Evolutionary conservation across 208 protist genomes (phyloP).

Genomic region (Trypanosomatidae sp.): DNA sequence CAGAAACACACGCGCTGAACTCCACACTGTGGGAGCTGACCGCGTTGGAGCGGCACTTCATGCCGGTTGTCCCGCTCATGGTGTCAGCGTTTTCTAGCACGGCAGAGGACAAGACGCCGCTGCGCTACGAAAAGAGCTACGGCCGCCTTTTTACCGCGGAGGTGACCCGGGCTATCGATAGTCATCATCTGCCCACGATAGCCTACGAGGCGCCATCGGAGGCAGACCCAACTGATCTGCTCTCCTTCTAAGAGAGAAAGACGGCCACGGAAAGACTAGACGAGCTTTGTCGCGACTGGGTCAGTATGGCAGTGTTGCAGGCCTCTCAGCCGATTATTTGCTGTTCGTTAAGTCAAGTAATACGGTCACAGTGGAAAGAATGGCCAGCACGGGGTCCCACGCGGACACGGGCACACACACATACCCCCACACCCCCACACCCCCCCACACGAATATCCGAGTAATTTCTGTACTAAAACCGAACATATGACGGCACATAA

Average conservation of each 20-base stretch:
- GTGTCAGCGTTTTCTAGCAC: slow-evolving; percentile 76
- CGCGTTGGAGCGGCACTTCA: slow-evolving; percentile 83
- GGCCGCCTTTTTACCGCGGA: slow-evolving; percentile 82
- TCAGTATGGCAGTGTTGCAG: neutral
- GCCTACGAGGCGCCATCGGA: slow-evolving; percentile 56
- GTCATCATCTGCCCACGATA: slow-evolving; percentile 63
- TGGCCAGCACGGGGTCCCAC: neutral
- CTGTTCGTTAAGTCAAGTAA: neutral
- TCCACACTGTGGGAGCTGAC: slow-evolving; percentile 91
- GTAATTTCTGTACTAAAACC: slow-evolving; percentile 5
- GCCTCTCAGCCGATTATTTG: neutral
- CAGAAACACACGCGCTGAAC: slow-evolving; percentile 60
- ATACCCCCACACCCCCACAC: neutral
- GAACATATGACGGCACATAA: neutral
- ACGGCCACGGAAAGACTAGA: neutral
- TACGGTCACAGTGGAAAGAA: neutral
- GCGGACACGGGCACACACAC: neutral
- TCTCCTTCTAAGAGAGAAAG: slow-evolving; percentile 38
- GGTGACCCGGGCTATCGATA: slow-evolving; percentile 65
- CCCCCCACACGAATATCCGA: neutral
- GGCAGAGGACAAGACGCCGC: slow-evolving; percentile 80
- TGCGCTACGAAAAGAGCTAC: slow-evolving; percentile 88
- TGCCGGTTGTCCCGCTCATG: slow-evolving; percentile 86
- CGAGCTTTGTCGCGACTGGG: neutral
- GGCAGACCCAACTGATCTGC: slow-evolving; percentile 34